Percentiles rank a stretch among this genome's conserved stretches.
Evolutionary conservation across 257 asterid genomes (phyloP).

Genomic region (Solanum tacnaense): DNA sequence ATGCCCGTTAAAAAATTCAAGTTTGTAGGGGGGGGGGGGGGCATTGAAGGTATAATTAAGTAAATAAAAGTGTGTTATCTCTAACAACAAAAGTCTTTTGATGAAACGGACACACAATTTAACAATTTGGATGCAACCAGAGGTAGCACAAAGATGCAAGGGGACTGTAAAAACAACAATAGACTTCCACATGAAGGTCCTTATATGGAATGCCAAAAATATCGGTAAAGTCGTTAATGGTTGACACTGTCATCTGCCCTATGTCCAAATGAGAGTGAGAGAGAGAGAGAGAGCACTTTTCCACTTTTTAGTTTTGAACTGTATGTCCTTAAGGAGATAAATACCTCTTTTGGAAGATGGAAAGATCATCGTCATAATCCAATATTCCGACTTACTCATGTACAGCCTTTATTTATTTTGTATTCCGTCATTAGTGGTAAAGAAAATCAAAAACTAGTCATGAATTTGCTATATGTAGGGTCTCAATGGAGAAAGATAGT

Average conservation of each 20-base stretch:
- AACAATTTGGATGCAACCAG: neutral
- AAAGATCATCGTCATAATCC: neutral
- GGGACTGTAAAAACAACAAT: neutral
- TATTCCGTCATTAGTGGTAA: neutral
- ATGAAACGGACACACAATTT: neutral
- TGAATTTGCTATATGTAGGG: neutral
- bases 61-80: neutral
- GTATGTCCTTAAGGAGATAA: neutral
- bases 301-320: neutral
- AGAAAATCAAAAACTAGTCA: neutral
- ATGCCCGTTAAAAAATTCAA: neutral
- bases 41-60: neutral
- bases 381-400: neutral
- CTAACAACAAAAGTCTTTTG: neutral
- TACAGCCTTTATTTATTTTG: neutral
- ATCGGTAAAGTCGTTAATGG: neutral
- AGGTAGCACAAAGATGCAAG: neutral
- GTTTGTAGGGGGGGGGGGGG: neutral
- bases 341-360: neutral
- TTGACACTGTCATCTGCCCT: neutral
- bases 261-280: neutral
- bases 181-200: neutral
- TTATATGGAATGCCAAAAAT: neutral
- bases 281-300: neutral
- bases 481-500: neutral